Evolutionary conservation across 352 stramenopile genomes (phyloP), one percentile per base, ranked within the genome.

Genomic region (Globisporangium recalcitrans): DNA sequence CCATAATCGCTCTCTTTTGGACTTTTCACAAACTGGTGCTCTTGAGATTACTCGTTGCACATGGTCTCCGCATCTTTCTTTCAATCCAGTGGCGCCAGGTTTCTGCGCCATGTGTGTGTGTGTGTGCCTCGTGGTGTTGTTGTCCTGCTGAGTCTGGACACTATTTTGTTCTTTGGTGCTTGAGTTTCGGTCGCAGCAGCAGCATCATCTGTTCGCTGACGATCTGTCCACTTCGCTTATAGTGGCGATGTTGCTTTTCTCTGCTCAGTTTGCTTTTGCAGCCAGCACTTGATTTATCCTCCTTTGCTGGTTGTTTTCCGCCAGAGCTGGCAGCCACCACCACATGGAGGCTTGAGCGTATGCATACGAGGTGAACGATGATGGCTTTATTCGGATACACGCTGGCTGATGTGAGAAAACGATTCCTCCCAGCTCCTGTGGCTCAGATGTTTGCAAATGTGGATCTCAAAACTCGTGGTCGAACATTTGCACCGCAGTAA

Each of bases 221-320:
- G 29, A 53, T 26, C 19, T 54, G 48, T 54, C 48, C 26, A 54
- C 48, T 54, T 54, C 26, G 48, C 48, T 36, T 54, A 54, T 54
- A 54, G 11, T 32, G 14, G 3, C 11, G 34, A 9, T 2, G 16
- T n/a, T 52, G 24, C 13, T n/a, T 4, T 31, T 32, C 46, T 32
- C 22, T 19, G 46, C 21, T 24, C n/a, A n/a, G n/a, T n/a, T n/a
- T n/a, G n/a, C n/a, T 3, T 16, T 32, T 26, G 22, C 47, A 53
- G 47, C 24, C 34, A 24, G 47, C 47, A 34, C 47, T 53, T 53
- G 47, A 53, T 53, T 53, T 34, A 53, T 53, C 34, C 34, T 27
- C 10, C 32, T 27, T 26, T 19, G 8, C 34, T 42, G 29, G 9
- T 53, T 32, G n/a, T n/a, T n/a, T n/a, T n/a, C n/a, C n/a, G n/a